Evolutionary conservation across 2,329 filamentous ascomycete species (phyloP), one percentile per base, ranked within the genome.

Genomic region (Aspergillus persii): DNA sequence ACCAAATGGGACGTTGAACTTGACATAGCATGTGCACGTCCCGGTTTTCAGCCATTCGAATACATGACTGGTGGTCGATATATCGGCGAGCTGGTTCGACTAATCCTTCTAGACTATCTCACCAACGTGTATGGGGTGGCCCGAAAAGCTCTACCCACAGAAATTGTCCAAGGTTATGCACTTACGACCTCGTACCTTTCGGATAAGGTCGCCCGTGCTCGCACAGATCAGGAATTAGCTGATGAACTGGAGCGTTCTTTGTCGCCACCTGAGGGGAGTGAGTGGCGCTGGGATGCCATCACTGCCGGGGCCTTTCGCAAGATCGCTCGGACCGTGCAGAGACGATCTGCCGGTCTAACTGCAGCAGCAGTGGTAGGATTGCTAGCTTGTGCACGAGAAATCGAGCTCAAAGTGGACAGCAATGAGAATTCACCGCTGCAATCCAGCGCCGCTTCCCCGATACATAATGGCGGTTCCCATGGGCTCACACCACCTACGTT

Each of bases 21-120:
- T 5, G 89, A 92, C 66, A 75, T 75, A 4, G 83, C 86, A 50
- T 88, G 87, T 66, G 87, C 91, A 66, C 80, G 79, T 6, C 89
- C 90, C 0, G 90, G 90, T 0, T 92, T 94, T 66, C 90, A 94
- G 64, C 90, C 90, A 0, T 84, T 94, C 23, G 91, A 95, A 71
- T 94, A 93, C 75, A 91, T 94, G 88, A 92, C 89, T 0, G 85
- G 89, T 2, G 90, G 90, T 2, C 82, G 90, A 46, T 93, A 93
- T 70, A 81, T 93, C 3, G 90, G 90, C 53, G 90, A 93, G 74
- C 83, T 93, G 9, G 87, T 89, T 27, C 86, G 90, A 29, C 79
- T 92, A 57, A 85, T 90, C 61, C 80, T 92, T 56, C 74, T 87
- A 46, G 87, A 91, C 68, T 88, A 89, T 67, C 74, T 89, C 67